A percentile compares a stretch with the other conserved stretches of the same genome.
Conservation (phyloP, 345 rosid species). For the Odontarrhena argentea region DNA sequence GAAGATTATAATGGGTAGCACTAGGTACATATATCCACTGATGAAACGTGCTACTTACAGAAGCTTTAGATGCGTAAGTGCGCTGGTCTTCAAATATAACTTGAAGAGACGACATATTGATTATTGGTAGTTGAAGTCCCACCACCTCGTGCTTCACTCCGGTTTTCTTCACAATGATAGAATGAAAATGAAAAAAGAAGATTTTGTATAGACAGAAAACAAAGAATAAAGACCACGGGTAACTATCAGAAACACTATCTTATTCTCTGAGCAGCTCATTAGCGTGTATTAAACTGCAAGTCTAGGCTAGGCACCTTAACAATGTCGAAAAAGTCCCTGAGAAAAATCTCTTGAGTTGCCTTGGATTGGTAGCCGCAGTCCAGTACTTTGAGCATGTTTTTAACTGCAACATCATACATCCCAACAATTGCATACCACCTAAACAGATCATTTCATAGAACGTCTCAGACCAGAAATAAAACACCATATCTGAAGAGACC, state of each 20-base stretch:
- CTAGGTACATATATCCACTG: constrained; percentile 20
- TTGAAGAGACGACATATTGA: constrained; percentile 76
- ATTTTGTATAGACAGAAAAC: constrained; percentile 3
- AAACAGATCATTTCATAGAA: constrained; percentile 33
- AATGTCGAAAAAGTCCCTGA: constrained; percentile 78
- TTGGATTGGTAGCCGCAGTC: constrained; percentile 84
- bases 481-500: constrained; percentile 19
- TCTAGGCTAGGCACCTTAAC: constrained; percentile 61
- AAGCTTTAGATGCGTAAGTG: constrained; percentile 79
- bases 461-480: constrained; percentile 23
- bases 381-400: constrained; percentile 78
- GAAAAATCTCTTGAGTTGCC: constrained; percentile 85
- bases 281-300: constrained; percentile 8
- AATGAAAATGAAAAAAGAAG: constrained; percentile 12
- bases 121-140: constrained; percentile 76
- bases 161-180: constrained; percentile 63
- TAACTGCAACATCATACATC: constrained; percentile 82
- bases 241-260: constrained; percentile 16
- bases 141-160: constrained; percentile 80
- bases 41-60: constrained; percentile 61
- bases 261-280: constrained; percentile 22
- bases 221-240: constrained; percentile 21
- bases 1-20: constrained; percentile 24
- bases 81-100: constrained; percentile 89
- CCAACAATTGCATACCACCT: constrained; percentile 96